Percentiles rank a stretch among this genome's conserved stretches.
Evolutionary conservation across 2,329 filamentous ascomycete genomes (phyloP).

Genomic region (Ramularia collo-cygni): DNA sequence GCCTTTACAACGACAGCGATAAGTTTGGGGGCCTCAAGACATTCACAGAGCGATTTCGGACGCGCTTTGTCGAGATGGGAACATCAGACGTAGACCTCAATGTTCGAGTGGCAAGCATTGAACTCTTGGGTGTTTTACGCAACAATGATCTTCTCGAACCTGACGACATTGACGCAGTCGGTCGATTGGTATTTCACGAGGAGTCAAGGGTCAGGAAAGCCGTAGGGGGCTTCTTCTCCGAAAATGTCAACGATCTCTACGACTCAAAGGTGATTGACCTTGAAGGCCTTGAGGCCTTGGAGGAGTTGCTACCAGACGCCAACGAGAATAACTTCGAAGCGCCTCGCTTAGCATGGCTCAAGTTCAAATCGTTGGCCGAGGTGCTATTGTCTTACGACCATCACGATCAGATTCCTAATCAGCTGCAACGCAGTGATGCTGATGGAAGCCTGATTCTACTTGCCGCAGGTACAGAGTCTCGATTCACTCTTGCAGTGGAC

Average conservation of each 20-base stretch:
- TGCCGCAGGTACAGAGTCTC: conserved; percentile 63
- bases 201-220: conserved; percentile 81
- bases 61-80: conserved; percentile 86
- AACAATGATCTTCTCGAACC: conserved; percentile 83
- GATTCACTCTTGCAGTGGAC: conserved; percentile 79
- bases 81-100: conserved; percentile 73
- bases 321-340: conserved; percentile 56
- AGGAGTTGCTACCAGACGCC: conserved; percentile 66
- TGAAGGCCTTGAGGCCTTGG: conserved; percentile 68
- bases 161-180: conserved; percentile 81
- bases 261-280: conserved; percentile 76
- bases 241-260: conserved; percentile 76
- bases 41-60: conserved; percentile 87
- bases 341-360: conserved; percentile 78
- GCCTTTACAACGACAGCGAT: conserved; percentile 71
- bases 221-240: conserved; percentile 82
- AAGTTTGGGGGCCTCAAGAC: conserved; percentile 71
- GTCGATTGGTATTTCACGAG: conserved; percentile 80
- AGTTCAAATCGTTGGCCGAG: conserved; percentile 83
- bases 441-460: conserved; percentile 46
- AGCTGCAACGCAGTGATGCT: conserved; percentile 38
- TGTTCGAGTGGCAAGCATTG: conserved; percentile 73
- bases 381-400: conserved; percentile 74
- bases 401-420: conserved; percentile 40
- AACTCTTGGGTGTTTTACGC: conserved; percentile 73